phyloP scores from a whole-genome alignment of 495 filamentous ascomycete genomes.

The Penicillium mononematosum region DNA sequence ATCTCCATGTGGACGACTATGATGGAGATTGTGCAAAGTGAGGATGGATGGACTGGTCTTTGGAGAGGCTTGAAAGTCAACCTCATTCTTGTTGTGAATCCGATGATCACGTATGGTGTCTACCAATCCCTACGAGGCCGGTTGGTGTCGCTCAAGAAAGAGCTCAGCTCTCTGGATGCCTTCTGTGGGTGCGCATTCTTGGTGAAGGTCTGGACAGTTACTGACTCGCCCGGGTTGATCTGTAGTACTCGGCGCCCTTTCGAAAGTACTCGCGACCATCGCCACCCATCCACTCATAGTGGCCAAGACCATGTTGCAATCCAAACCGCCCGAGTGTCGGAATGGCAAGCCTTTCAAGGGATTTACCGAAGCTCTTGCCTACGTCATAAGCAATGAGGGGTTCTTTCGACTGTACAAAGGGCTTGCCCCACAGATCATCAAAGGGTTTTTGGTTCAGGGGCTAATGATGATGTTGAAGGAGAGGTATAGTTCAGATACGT shows the following conservation, averaged over 20 bases:
- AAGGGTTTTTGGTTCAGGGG: conserved; percentile 86
- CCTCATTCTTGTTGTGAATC: conserved; percentile 69
- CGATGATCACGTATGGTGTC: conserved; percentile 90
- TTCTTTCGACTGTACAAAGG: conserved; percentile 79
- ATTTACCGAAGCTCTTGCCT: conserved; percentile 81
- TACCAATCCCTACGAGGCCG: conserved; percentile 47
- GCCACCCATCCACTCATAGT: conserved; percentile 87
- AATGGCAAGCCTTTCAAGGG: conserved; percentile 80
- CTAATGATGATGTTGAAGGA: conserved; percentile 95
- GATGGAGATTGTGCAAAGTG: conserved; percentile 71
- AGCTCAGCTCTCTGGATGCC: conserved; percentile 72
- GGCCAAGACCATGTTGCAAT: conserved; percentile 86
- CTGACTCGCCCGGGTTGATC: too few relatives aligned
- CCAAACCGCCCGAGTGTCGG: conserved; percentile 70
- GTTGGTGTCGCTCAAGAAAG: conserved; percentile 33
- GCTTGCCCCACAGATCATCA: conserved; percentile 79
- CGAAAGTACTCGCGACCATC: conserved; percentile 80
- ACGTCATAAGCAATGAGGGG: conserved; percentile 80
- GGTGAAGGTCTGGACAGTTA: too few relatives aligned
- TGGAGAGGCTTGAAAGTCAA: conserved; percentile 56
- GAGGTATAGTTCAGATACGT: conserved; percentile 45
- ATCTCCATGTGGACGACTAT: conserved; percentile 64
- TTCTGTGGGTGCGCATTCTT: conserved; percentile 47
- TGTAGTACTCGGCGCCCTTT: conserved; percentile 76
- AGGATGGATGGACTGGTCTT: conserved; percentile 77